A percentile compares a stretch with the other conserved stretches of the same genome.
phyloP scores from a whole-genome alignment of 768 basidiomycete species.

The Lyophyllum decastes region DNA sequence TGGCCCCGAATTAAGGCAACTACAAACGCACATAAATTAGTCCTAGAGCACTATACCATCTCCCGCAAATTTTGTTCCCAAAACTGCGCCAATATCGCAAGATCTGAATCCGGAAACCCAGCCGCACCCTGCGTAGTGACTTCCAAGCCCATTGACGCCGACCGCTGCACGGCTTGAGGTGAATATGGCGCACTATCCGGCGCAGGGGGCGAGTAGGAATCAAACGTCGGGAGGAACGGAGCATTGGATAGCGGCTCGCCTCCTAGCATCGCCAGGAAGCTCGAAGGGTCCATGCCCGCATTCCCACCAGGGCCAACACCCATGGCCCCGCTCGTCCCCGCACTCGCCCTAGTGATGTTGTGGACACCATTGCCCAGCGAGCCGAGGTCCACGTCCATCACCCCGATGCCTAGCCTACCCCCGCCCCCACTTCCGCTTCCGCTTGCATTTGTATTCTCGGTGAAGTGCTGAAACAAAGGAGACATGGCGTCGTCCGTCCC shows the following conservation, averaged over 20 bases:
- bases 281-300: conserved; percentile 28
- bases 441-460: not conserved
- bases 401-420: conserved; percentile 2
- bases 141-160: not conserved
- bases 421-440: not conserved
- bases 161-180: not conserved
- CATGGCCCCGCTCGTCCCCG: not conserved
- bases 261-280: conserved; percentile 39
- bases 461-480: conserved; percentile 1
- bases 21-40: not conserved
- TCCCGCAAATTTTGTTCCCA: conserved; percentile 13
- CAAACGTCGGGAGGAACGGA: conserved; percentile 34
- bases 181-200: conserved; percentile 7
- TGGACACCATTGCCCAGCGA: conserved; percentile 6
- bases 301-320: conserved; percentile 1
- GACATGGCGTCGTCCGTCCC: not conserved
- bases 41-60: not conserved
- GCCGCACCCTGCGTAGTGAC: not conserved
- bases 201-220: conserved; percentile 10
- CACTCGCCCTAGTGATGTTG: conserved; percentile 11
- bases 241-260: conserved; percentile 40
- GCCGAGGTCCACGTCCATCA: conserved; percentile 12
- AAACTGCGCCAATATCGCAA: conserved; percentile 18
- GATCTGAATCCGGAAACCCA: conserved; percentile 16
- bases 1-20: not conserved